Evolutionary conservation across 2,329 filamentous ascomycete species (phyloP), one percentile per base, ranked within the genome.

Genomic region (Fusarium fujikuroi): DNA sequence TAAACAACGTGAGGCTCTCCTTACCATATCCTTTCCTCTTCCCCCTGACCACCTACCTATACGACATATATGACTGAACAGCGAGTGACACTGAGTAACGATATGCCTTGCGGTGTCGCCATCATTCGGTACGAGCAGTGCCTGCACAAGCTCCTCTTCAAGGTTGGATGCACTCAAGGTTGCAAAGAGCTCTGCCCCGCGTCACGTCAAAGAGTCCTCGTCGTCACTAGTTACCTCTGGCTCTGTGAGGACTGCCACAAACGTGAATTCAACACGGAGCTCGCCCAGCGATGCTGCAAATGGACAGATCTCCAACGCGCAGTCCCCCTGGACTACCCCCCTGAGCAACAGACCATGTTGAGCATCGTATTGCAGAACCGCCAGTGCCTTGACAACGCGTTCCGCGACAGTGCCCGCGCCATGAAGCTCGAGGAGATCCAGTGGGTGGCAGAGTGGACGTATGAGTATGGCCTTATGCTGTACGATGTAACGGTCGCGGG

Each of bases 21-120:
- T 46, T 23, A 40, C 40, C 36, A 21, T 49, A 43, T 19, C 32
- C 25, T 23, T 23, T 43, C 7, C 5, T 36, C 34, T n/a, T 12
- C 9, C 32, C 47, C 36, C 30, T 52, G 39, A 16, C 49, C 28
- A 30, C 28, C 28, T 30, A 10, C 28, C 28, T 28, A 28, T 43
- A 43, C 62, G 7, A 19, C 19, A 11, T 15, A 25, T 16, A 53
- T 39, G 15, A 37, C 9, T 53, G 32, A 37, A 37, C 18, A 28
- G 34, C 23, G 19, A 43, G 37, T 9, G 16, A 32, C n/a, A 36
- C 25, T 30, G 7, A 9, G n/a, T 60, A n/a, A 28, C 57, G 64
- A 37, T 36, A 81, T 81, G 79, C 77, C 79, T 30, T 81, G 80
- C 72, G 78, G 76, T 58, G 64, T 80, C 44, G 73, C 72, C 47